Evolutionary conservation across 2,329 filamentous ascomycete species (phyloP).

Genomic region (Colletotrichum tabaci): DNA sequence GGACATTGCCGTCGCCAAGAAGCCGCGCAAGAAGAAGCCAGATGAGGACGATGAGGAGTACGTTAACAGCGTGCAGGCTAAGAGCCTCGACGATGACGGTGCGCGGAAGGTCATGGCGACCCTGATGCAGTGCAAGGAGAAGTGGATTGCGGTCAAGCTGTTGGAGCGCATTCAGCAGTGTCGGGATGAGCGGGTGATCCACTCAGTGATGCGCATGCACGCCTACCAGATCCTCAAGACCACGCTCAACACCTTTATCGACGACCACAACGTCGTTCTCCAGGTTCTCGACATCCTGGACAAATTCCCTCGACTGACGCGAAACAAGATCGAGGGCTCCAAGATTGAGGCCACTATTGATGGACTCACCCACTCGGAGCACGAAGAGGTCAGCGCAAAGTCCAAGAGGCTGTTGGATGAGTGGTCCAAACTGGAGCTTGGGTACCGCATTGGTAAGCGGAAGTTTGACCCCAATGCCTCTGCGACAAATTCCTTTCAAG

Average conservation of each 20-base stretch:
- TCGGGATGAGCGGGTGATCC: slow-evolving; percentile 88
- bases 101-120: slow-evolving; percentile 97
- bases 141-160: slow-evolving; percentile 98
- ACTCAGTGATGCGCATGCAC: slow-evolving; percentile 94
- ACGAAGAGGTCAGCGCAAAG: slow-evolving; percentile 81
- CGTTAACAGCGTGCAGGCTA: slow-evolving; percentile 88
- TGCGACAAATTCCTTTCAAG: slow-evolving; percentile 69
- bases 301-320: slow-evolving; percentile 89
- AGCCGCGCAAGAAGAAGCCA: slow-evolving; percentile 91
- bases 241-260: slow-evolving; percentile 85
- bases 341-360: slow-evolving; percentile 91
- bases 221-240: slow-evolving; percentile 96
- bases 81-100: slow-evolving; percentile 83
- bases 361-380: slow-evolving; percentile 75
- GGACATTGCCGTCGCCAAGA: slow-evolving; percentile 92
- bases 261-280: slow-evolving; percentile 90
- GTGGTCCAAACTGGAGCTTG: slow-evolving; percentile 92
- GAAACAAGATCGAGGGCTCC: slow-evolving; percentile 97
- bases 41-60: slow-evolving; percentile 96
- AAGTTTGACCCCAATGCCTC: slow-evolving; percentile 81
- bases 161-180: slow-evolving; percentile 89
- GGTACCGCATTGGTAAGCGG: slow-evolving; percentile 92
- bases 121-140: slow-evolving; percentile 98
- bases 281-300: slow-evolving; percentile 93
- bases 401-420: slow-evolving; percentile 81